Percentiles rank a stretch among this genome's conserved stretches.
Evolutionary conservation across 2,329 filamentous ascomycete species (phyloP).

Genomic region (Amphichorda felina): DNA sequence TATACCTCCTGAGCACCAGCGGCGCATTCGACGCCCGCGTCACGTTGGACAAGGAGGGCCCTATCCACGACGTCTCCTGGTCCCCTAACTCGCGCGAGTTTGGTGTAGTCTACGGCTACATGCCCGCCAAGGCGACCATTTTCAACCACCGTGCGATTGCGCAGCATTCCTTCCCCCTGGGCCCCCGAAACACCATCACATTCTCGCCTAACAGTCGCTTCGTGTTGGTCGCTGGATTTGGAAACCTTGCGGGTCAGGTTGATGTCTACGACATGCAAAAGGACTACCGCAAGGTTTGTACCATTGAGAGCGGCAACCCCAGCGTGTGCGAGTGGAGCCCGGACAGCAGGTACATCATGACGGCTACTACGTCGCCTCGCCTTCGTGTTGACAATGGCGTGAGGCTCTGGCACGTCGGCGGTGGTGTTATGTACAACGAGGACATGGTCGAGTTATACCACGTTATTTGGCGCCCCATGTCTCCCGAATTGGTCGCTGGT

Average conservation of each 20-base stretch:
- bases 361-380: slow-evolving; percentile 91
- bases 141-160: slow-evolving; percentile 83
- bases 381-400: slow-evolving; percentile 94
- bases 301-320: slow-evolving; percentile 89
- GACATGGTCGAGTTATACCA: slow-evolving; percentile 93
- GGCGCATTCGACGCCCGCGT: slow-evolving; percentile 89
- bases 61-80: slow-evolving; percentile 97
- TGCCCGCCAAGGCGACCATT: slow-evolving; percentile 98
- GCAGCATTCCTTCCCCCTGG: slow-evolving; percentile 76
- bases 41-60: slow-evolving; percentile 88
- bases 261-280: slow-evolving; percentile 95
- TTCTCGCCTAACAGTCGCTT: slow-evolving; percentile 94
- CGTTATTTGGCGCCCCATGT: slow-evolving; percentile 74
- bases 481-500: slow-evolving; percentile 42
- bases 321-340: slow-evolving; percentile 97
- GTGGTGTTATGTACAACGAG: slow-evolving; percentile 85
- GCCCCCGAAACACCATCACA: slow-evolving; percentile 83
- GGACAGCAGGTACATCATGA: slow-evolving; percentile 90
- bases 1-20: slow-evolving; percentile 87
- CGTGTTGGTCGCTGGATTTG: slow-evolving; percentile 88
- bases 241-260: slow-evolving; percentile 94
- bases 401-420: slow-evolving; percentile 86
- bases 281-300: slow-evolving; percentile 84
- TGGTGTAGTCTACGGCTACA: slow-evolving; percentile 93
- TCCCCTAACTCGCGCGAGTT: slow-evolving; percentile 97